phyloP scores from a whole-genome alignment of 2,329 filamentous ascomycete species.

The Plenodomus lindquistii region DNA sequence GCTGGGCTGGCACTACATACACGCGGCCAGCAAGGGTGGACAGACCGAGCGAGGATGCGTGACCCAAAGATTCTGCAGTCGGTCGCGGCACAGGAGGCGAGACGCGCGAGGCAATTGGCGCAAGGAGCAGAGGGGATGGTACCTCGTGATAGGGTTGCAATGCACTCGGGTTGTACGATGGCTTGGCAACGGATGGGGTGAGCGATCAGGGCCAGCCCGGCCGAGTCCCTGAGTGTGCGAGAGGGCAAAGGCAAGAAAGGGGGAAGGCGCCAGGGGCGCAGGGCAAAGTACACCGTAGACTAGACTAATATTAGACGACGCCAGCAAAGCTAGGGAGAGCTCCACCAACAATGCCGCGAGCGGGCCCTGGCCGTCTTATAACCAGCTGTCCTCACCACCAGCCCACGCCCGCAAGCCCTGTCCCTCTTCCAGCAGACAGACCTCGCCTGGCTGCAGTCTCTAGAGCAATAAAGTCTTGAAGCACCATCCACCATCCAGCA shows the following conservation, averaged over 20 bases:
- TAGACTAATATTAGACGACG: too few species aligned
- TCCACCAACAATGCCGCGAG: slow-evolving; percentile 12
- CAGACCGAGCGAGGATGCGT: slow-evolving; percentile 17
- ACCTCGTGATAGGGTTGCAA: slow-evolving; percentile 31
- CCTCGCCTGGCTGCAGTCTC: too few species aligned
- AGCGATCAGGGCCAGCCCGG: slow-evolving; percentile 21
- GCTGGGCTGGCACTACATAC: too few species aligned
- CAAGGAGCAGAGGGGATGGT: slow-evolving; percentile 4
- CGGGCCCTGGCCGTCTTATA: slow-evolving; percentile 10
- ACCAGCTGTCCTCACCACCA: slow-evolving; percentile 30
- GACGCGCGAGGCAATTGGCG: slow-evolving; percentile 14
- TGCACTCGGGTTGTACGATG: slow-evolving; percentile 14
- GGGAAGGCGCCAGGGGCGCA: slow-evolving; percentile 1
- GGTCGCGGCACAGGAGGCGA: slow-evolving; percentile 21
- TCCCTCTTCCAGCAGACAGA: too few species aligned
- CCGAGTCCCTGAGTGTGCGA: slow-evolving; percentile 15
- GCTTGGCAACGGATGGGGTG: slow-evolving; percentile 29
- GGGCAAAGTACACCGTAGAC: slow-evolving; percentile 3
- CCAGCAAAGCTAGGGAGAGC: slow-evolving; percentile 18
- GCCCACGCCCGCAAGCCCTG: slow-evolving; percentile 12
- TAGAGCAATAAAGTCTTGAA: too few species aligned
- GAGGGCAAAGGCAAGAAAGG: slow-evolving; percentile 13
- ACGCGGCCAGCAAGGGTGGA: slow-evolving; percentile 17
- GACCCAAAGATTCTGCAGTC: slow-evolving; percentile 29
- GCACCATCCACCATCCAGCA: too few species aligned